A percentile compares a stretch with the other conserved stretches of the same genome.
These are phyloP conservation scores for Cladosporium sphaerospermum DNA, from an alignment of 2,329 filamentous ascomycete species.

Conservation along the genomic window DNA sequence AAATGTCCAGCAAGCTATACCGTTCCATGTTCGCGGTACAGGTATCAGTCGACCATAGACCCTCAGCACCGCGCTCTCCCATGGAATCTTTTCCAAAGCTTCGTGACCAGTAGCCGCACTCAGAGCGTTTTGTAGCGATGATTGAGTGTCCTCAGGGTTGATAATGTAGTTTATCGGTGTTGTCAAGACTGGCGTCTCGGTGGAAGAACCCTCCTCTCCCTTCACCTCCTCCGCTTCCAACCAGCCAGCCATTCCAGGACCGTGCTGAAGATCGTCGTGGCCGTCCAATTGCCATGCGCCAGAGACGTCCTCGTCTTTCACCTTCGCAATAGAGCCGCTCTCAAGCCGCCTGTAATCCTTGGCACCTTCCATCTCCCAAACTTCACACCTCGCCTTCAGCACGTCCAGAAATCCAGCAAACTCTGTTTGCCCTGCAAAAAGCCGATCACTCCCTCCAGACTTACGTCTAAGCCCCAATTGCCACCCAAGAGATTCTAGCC, in stretches of 20 bases:
- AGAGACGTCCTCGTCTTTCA: conserved; percentile 14
- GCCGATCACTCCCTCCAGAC: conserved; percentile 38
- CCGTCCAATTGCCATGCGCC: conserved; percentile 21
- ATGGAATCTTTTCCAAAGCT: conserved; percentile 22
- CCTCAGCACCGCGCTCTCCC: conserved; percentile 40
- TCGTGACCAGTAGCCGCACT: conserved; percentile 14
- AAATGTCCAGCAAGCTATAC: conserved; percentile 62
- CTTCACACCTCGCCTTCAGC: conserved; percentile 68
- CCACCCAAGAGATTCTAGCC: conserved; percentile 31
- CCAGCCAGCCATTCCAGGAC: conserved; percentile 18
- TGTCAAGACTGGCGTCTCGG: conserved; percentile 3
- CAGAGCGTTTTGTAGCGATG: conserved; percentile 15
- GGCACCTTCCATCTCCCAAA: conserved; percentile 75
- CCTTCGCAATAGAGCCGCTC: conserved; percentile 27
- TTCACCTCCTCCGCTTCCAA: conserved; percentile 1
- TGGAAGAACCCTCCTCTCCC: not conserved
- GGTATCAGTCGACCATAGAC: conserved; percentile 60
- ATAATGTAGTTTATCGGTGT: conserved; percentile 7
- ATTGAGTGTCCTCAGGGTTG: not conserved
- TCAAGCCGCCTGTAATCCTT: conserved; percentile 63
- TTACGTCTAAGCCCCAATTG: conserved; percentile 31
- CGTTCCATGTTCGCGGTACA: conserved; percentile 53
- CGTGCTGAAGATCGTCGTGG: conserved; percentile 21
- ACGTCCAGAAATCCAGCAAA: conserved; percentile 72
- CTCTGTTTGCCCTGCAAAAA: conserved; percentile 60